These are phyloP conservation scores for Aspergillus oerlinghausenensis DNA, from an alignment of 2,329 filamentous ascomycete species.

Conservation along the genomic window DNA sequence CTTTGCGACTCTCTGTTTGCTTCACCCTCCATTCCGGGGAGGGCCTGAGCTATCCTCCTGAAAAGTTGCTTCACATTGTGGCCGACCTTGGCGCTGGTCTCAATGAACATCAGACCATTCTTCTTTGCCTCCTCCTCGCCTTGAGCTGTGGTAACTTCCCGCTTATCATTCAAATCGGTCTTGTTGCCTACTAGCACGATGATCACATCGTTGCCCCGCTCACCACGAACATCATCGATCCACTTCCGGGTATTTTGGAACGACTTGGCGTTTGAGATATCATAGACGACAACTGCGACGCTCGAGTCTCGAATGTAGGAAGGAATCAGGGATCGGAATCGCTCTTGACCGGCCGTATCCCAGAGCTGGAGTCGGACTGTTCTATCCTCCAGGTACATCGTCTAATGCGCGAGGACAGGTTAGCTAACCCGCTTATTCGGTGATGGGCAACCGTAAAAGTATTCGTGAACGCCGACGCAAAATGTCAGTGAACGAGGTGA, in stretches of 20 bases:
- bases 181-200: conserved; percentile 99
- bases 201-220: conserved; percentile 97
- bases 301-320: conserved; percentile 98
- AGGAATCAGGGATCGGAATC: conserved; percentile 93
- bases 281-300: conserved; percentile 97
- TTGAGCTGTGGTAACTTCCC: conserved; percentile 92
- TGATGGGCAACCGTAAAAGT: conserved; percentile 1
- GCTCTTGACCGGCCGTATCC: conserved; percentile 97
- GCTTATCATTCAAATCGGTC: conserved; percentile 97
- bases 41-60: conserved; percentile 93
- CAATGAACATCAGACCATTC: conserved; percentile 97
- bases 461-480: conserved; percentile 1
- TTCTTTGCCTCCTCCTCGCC: conserved; percentile 98
- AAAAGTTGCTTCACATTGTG: conserved; percentile 98
- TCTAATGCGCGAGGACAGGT: conserved; percentile 48
- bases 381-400: conserved; percentile 98
- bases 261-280: conserved; percentile 94
- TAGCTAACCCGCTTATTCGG: conserved; percentile 1
- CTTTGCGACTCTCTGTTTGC: conserved; percentile 76
- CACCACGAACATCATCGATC: conserved; percentile 96
- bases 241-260: conserved; percentile 99
- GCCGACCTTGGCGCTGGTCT: conserved; percentile 95
- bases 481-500: neutral
- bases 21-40: conserved; percentile 95
- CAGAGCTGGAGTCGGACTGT: conserved; percentile 96